These are phyloP conservation scores for Phoma sp. DNA, from an alignment of 2,329 filamentous ascomycete genomes.

Conservation along the genomic window DNA sequence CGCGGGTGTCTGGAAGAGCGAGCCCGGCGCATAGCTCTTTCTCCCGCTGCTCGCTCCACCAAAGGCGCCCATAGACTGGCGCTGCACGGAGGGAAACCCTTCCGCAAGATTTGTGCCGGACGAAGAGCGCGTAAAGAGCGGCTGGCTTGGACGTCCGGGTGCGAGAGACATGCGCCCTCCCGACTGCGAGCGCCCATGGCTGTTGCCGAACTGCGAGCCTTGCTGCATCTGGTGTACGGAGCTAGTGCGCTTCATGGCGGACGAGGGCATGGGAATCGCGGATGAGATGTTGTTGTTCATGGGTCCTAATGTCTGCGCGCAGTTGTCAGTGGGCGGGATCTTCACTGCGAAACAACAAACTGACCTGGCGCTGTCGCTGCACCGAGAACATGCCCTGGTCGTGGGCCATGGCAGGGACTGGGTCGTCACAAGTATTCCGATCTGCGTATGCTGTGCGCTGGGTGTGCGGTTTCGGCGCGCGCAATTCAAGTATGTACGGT, in stretches of 20 bases:
- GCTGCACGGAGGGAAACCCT: conserved; percentile 82
- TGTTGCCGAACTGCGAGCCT: conserved; percentile 62
- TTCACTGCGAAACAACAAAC: conserved; percentile 35
- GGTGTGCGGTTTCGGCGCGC: neutral
- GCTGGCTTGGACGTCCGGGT: conserved; percentile 78
- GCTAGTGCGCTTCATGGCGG: conserved; percentile 90
- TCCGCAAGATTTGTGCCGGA: conserved; percentile 82
- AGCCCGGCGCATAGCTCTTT: conserved; percentile 71
- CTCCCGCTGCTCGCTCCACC: conserved; percentile 61
- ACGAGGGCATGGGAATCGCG: conserved; percentile 86
- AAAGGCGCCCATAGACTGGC: conserved; percentile 77
- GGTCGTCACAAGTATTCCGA: neutral
- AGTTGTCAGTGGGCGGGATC: conserved; percentile 20
- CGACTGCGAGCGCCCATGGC: conserved; percentile 82
- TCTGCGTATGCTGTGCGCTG: neutral
- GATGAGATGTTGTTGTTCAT: conserved; percentile 75
- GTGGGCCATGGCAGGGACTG: conserved; percentile 37
- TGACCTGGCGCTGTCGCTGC: conserved; percentile 87
- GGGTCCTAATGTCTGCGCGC: conserved; percentile 77
- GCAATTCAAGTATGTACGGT: conserved; percentile 1
- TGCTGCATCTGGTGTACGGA: conserved; percentile 70
- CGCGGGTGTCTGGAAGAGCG: conserved; percentile 54
- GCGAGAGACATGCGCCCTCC: conserved; percentile 86
- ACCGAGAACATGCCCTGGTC: conserved; percentile 80
- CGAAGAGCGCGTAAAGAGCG: conserved; percentile 83